Percentiles rank a stretch among this genome's conserved stretches.
Evolutionary conservation across 139 green algal genomes (phyloP).

Genomic region (Chlamydomonas asymmetrica): DNA sequence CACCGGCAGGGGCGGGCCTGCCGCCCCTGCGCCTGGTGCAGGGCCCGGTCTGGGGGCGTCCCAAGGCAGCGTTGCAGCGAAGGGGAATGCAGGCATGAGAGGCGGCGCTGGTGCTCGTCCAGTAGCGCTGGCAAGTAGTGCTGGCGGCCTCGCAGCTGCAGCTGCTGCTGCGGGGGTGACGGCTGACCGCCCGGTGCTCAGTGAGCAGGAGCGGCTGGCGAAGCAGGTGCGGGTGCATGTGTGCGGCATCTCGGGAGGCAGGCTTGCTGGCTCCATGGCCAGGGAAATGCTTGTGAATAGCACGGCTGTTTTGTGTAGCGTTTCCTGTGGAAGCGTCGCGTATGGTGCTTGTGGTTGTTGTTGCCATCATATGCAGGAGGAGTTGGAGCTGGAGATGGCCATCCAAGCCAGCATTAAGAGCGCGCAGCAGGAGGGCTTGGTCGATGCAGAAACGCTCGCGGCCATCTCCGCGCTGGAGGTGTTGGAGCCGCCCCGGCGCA

Average conservation of each 20-base stretch:
- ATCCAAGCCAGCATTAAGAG: conserved; percentile 17
- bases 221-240: conserved; percentile 1
- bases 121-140: not conserved
- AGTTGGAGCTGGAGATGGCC: conserved; percentile 14
- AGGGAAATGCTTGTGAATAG: no score
- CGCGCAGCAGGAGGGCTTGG: conserved; percentile 24
- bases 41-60: not conserved
- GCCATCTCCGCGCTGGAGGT: not conserved
- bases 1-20: not conserved
- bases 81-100: not conserved
- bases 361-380: not conserved
- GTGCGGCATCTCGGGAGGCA: no score
- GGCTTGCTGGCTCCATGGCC: no score
- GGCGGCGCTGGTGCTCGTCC: not conserved
- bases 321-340: not conserved
- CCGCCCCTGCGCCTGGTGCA: not conserved
- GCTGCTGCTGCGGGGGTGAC: not conserved
- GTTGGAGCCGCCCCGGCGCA: not conserved
- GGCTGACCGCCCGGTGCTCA: not conserved
- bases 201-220: not conserved
- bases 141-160: no score
- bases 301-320: not conserved
- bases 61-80: not conserved
- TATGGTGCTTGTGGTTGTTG: not conserved
- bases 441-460: conserved; percentile 10